phyloP scores from a whole-genome alignment of 2,329 filamentous ascomycete species.

The Penicillium vulpinum region DNA sequence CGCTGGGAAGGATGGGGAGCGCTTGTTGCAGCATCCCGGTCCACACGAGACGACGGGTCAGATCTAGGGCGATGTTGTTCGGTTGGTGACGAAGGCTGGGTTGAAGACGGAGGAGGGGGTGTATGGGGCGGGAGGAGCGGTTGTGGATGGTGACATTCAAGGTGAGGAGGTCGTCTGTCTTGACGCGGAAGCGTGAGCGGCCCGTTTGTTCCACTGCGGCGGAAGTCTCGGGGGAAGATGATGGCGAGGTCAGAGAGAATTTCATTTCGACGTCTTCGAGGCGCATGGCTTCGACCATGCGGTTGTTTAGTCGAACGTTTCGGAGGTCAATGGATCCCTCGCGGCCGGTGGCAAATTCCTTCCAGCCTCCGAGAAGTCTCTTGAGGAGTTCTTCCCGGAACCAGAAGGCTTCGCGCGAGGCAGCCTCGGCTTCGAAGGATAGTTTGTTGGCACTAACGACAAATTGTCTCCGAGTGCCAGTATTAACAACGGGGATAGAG shows the following conservation, averaged over 20 bases:
- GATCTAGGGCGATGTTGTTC: constrained; percentile 71
- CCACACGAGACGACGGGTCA: constrained; percentile 79
- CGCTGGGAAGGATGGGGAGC: constrained; percentile 63
- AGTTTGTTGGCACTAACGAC: constrained; percentile 80
- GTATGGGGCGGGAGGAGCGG: constrained; percentile 65
- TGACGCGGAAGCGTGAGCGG: constrained; percentile 49
- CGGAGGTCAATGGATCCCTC: constrained; percentile 74
- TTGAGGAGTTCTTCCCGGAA: constrained; percentile 80
- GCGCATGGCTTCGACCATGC: constrained; percentile 81
- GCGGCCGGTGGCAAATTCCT: constrained; percentile 57
- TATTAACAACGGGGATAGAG: constrained; percentile 76
- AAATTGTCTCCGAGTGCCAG: constrained; percentile 83
- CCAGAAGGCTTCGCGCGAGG: constrained; percentile 84
- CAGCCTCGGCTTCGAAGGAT: constrained; percentile 74
- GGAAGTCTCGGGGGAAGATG: constrained; percentile 30
- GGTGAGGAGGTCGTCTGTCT: constrained; percentile 65
- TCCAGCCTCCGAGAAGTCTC: constrained; percentile 70
- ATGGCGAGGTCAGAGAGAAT: constrained; percentile 45
- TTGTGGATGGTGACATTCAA: constrained; percentile 74
- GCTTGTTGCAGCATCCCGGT: constrained; percentile 79
- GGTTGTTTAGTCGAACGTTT: constrained; percentile 67
- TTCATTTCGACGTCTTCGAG: constrained; percentile 73
- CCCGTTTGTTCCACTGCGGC: constrained; percentile 42
- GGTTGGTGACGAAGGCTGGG: constrained; percentile 74
- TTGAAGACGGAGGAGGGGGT: constrained; percentile 72